Conservation (phyloP, 1,139 yeast genomes). For the Candida tropicalis region DNA sequence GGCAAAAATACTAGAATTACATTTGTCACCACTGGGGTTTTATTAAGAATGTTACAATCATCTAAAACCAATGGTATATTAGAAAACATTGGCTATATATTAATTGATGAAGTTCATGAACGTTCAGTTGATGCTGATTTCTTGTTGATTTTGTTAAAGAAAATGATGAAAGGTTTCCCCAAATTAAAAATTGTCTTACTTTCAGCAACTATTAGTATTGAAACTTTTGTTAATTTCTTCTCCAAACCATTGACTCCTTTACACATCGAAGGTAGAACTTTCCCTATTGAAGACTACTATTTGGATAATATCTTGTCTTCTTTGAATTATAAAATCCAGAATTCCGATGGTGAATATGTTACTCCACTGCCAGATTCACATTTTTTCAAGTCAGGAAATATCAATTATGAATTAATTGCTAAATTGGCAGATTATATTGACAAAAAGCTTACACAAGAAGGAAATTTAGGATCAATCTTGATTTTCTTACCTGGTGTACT, state of each 20-base stretch:
- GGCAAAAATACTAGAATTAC: conserved; percentile 63
- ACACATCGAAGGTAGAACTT: conserved; percentile 92
- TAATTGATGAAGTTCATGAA: conserved; percentile 96
- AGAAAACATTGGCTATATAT: conserved; percentile 66
- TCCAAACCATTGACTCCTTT: conserved; percentile 49
- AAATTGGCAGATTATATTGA: conserved; percentile 58
- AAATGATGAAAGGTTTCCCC: conserved; percentile 47
- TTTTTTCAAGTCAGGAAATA: conserved; percentile 63
- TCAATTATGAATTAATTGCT: conserved; percentile 74
- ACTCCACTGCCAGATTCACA: conserved; percentile 64
- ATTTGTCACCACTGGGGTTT: conserved; percentile 92
- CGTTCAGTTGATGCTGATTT: conserved; percentile 91
- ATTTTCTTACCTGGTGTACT: conserved; percentile 89
- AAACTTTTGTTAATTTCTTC: conserved; percentile 70
- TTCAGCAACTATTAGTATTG: conserved; percentile 91
- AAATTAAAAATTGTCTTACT: conserved; percentile 74
- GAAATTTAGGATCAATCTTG: conserved; percentile 71
- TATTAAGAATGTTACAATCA: conserved; percentile 79
- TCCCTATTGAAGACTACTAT: conserved; percentile 79
- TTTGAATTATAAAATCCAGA: conserved; percentile 55
- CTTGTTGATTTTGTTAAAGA: conserved; percentile 73
- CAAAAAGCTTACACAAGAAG: conserved; percentile 36
- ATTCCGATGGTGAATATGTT: conserved; percentile 43
- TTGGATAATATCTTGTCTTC: conserved; percentile 63
- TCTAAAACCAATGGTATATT: conserved; percentile 30